Percentiles rank a stretch among this genome's conserved stretches.
Conservation (phyloP, 805 yeast genomes). For the Suhomyces emberorum region DNA sequence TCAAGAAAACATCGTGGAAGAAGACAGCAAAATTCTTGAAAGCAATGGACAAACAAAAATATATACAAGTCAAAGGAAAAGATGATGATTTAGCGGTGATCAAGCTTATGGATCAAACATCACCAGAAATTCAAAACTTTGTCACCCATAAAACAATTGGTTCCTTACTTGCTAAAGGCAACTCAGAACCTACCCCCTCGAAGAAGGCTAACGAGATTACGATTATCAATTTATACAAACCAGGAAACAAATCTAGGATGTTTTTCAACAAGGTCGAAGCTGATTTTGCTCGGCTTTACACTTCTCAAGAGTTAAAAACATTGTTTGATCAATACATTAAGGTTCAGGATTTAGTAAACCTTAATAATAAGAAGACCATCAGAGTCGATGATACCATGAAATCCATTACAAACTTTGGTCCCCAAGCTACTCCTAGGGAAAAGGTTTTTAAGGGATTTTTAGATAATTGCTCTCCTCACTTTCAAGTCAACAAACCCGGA, state of each 20-base stretch:
- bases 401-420: constrained; percentile 34
- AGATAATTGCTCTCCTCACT: constrained; percentile 48
- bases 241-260: constrained; percentile 46
- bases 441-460: constrained; percentile 43
- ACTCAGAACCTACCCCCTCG: constrained; percentile 19
- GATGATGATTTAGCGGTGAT: constrained; percentile 73
- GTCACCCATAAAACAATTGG: constrained; percentile 52
- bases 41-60: constrained; percentile 75
- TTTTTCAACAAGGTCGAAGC: constrained; percentile 44
- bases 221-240: constrained; percentile 50
- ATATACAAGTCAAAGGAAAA: constrained; percentile 73
- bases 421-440: constrained; percentile 38
- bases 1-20: constrained; percentile 85
- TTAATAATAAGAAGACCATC: constrained; percentile 52
- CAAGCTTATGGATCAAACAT: constrained; percentile 43
- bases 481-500: constrained; percentile 47
- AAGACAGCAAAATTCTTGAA: constrained; percentile 83
- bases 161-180: constrained; percentile 10
- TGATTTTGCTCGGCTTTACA: constrained; percentile 42
- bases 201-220: constrained; percentile 25
- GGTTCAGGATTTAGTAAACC: constrained; percentile 47
- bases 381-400: constrained; percentile 52
- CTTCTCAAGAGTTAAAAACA: constrained; percentile 51
- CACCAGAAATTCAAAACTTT: constrained; percentile 54
- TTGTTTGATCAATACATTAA: constrained; percentile 57